Conservation (phyloP, 2,329 filamentous ascomycete genomes). For the Cordyceps javanica region DNA sequence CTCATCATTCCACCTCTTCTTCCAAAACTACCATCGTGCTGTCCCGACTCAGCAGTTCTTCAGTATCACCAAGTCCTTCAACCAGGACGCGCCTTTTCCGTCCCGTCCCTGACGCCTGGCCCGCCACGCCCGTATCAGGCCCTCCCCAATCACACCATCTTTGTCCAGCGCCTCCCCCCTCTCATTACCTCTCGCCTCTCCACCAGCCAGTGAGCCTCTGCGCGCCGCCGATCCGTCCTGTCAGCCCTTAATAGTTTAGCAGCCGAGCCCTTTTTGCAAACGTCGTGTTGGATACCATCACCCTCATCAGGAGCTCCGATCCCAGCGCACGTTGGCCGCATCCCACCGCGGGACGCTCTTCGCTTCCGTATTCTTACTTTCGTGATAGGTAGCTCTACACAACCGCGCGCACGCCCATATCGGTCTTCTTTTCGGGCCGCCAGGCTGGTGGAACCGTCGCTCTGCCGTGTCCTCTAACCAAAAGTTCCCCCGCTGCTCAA, state of each 20-base stretch:
- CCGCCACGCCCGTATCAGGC: neutral
- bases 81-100: conserved; percentile 6
- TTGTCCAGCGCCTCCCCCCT: conserved; percentile 3
- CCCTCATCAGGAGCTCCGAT: neutral
- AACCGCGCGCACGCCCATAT: neutral
- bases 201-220: neutral
- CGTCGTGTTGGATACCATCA: neutral
- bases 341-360: neutral
- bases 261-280: neutral
- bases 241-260: conserved; percentile 1
- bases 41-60: neutral
- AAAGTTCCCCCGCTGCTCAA: neutral
- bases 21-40: neutral
- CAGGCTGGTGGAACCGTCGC: neutral
- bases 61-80: neutral
- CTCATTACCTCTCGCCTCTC: conserved; percentile 3
- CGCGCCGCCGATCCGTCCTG: conserved; percentile 1
- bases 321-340: too few relatives aligned
- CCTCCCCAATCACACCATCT: conserved; percentile 11
- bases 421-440: neutral
- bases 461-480: conserved; percentile 1
- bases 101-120: neutral
- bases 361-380: neutral
- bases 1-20: neutral
- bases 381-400: neutral